Evolutionary conservation across 768 basidiomycete species (phyloP).

Genomic region (Boletus rex-veris): DNA sequence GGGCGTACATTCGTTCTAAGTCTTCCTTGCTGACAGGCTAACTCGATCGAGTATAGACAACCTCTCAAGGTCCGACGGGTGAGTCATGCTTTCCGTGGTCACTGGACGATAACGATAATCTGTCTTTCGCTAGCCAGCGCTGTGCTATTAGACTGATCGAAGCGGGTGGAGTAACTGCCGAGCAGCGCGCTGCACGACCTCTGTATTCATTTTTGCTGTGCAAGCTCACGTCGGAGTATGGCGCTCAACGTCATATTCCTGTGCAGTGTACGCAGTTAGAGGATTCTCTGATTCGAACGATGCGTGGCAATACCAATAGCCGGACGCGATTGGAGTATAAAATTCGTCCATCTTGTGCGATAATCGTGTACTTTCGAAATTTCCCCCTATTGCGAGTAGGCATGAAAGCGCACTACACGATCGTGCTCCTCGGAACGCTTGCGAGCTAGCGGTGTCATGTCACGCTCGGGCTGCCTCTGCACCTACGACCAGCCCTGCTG

Average conservation of each 20-base stretch:
- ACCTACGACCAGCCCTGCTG: conserved; percentile 39
- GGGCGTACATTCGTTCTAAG: background rate
- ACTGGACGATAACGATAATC: background rate
- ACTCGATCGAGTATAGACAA: background rate
- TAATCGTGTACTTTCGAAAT: background rate
- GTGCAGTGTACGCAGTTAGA: too few species aligned
- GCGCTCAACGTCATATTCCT: too few species aligned
- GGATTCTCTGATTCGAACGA: too few species aligned
- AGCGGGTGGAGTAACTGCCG: background rate
- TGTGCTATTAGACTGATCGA: background rate
- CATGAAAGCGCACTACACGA: background rate
- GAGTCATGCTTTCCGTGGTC: background rate
- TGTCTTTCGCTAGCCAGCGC: background rate
- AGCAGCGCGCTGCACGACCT: background rate
- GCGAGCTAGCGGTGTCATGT: background rate
- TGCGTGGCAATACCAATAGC: background rate
- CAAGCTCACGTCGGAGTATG: too few species aligned
- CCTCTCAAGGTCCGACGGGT: background rate
- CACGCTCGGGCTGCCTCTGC: conserved; percentile 32
- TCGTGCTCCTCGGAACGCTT: background rate
- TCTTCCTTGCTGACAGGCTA: background rate
- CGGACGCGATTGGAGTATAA: background rate
- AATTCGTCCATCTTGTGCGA: background rate
- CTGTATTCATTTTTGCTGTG: too few species aligned
- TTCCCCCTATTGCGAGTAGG: background rate